These are phyloP conservation scores for Calonectria pseudoreteaudii DNA, from an alignment of 2,329 filamentous ascomycete genomes.

Conservation along the genomic window DNA sequence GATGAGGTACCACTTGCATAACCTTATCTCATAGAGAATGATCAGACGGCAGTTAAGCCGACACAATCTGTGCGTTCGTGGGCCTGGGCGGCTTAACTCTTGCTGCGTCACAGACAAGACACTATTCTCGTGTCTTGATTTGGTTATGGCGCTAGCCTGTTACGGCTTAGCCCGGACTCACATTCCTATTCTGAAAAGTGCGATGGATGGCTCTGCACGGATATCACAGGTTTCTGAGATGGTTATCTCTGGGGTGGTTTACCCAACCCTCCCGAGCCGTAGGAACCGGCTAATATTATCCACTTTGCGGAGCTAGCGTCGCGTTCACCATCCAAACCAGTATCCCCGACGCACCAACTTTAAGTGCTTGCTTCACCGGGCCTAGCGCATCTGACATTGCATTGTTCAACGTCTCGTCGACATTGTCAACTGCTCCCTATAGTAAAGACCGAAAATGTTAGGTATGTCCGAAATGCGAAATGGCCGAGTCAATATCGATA, in stretches of 20 bases:
- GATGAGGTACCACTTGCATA: not conserved
- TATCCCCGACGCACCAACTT: not conserved
- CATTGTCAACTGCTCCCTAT: conserved; percentile 4
- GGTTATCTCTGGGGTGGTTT: not conserved
- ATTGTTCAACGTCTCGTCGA: not conserved
- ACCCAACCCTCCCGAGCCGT: not conserved
- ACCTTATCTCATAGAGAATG: not conserved
- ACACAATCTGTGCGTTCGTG: not conserved
- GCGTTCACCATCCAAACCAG: not conserved
- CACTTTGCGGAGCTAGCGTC: not conserved
- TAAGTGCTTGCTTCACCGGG: not conserved
- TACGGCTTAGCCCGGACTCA: not conserved
- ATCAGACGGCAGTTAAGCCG: not conserved
- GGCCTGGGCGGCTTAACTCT: not conserved
- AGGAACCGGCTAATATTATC: not conserved
- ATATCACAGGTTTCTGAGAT: not conserved
- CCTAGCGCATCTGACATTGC: not conserved
- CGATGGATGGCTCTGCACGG: not conserved
- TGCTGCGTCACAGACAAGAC: not conserved
- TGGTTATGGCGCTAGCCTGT: not conserved
- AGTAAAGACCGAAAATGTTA: not conserved
- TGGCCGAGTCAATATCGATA: not conserved
- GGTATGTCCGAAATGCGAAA: conserved; percentile 5
- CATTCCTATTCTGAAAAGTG: not conserved
- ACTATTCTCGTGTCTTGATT: not conserved